These are phyloP conservation scores for Begonia masoniana DNA, from an alignment of 306 rosid genomes.

Conservation along the genomic window DNA sequence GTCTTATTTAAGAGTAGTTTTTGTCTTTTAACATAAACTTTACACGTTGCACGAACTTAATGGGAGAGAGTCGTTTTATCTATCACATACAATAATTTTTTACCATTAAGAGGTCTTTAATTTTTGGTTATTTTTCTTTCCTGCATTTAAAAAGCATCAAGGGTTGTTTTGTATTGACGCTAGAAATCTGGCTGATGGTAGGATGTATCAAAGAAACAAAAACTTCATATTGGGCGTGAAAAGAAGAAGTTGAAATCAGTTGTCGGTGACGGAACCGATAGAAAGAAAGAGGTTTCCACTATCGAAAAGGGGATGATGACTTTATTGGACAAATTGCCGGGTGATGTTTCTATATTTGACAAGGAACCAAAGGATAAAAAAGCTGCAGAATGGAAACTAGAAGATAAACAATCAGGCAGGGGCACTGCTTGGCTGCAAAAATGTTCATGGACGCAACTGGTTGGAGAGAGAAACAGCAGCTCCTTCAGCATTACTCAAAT, in stretches of 20 bases:
- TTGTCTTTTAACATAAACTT: too few relatives aligned
- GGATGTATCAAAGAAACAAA: constrained; percentile 14
- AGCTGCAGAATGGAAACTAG: not conserved
- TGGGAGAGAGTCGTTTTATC: too few relatives aligned
- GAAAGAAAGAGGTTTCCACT: constrained; percentile 14
- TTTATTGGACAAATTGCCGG: constrained; percentile 24
- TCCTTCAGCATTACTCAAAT: constrained; percentile 58
- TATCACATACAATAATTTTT: too few relatives aligned
- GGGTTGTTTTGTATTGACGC: too few relatives aligned
- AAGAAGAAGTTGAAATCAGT: constrained; percentile 37
- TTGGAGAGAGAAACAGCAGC: constrained; percentile 15
- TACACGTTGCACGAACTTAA: too few relatives aligned
- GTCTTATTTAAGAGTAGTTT: too few relatives aligned
- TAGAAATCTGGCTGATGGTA: not conserved
- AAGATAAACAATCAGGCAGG: constrained; percentile 24
- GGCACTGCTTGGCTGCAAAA: constrained; percentile 66
- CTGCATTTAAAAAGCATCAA: too few relatives aligned
- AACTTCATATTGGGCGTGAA: constrained; percentile 13
- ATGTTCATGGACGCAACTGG: constrained; percentile 76
- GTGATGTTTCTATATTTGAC: constrained; percentile 12
- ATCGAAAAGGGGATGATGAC: constrained; percentile 8
- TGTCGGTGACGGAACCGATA: constrained; percentile 11
- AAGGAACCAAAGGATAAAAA: constrained; percentile 9
- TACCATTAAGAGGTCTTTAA: too few relatives aligned
- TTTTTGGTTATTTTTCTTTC: too few relatives aligned